Base-by-base conservation (phyloP, 805 yeast species). In the Saturnispora diversa region DNA sequence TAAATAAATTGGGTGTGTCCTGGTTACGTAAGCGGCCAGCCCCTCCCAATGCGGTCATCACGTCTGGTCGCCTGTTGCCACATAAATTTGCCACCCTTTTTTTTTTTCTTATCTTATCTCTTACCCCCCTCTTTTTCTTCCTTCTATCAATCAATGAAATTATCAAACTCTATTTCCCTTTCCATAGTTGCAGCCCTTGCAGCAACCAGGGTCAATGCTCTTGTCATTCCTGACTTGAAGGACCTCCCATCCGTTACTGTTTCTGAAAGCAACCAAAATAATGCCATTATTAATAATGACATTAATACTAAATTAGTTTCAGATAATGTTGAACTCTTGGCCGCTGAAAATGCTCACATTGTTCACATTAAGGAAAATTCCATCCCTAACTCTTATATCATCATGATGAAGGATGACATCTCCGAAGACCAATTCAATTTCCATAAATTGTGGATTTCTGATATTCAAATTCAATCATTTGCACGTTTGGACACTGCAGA, bases 321-420 rank as follows among this genome's bases (percentile, higher is more conserved):
- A 26, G 39, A 35, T 28, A 24, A 41, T 10, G 30, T 37, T 25
- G 25, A 44, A 20, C 37, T 54, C 17, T 33, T 51, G 6, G 40
- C 52, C 13, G 47, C 44, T 19, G 46, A 47, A 10, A 54, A 59
- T 12, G 50, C 58, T 23, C 74, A 75, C 22, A 77, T 81, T 5
- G 52, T 80, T 29, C 52, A 75, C 23, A 72, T 72, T 37, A 53
- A 58, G 10, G 59, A 66, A 39, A 70, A 74, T 43, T 49, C 71
- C 34, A 74, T 82, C 51, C 80, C 87, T 27, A 72, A 82, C 66
- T 79, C 80, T 54, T 92, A 86, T 68, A 88, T 92, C 49, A 67
- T 92, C 51, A 87, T 88, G 37, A 78, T 90, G 67, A 87, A 86
- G 68, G 74, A 75, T 40, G 74, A 67, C 39, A 68, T 77, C 25